Evolutionary conservation across 495 filamentous ascomycete genomes (phyloP).

Genomic region (Aspergillus nidulans): DNA sequence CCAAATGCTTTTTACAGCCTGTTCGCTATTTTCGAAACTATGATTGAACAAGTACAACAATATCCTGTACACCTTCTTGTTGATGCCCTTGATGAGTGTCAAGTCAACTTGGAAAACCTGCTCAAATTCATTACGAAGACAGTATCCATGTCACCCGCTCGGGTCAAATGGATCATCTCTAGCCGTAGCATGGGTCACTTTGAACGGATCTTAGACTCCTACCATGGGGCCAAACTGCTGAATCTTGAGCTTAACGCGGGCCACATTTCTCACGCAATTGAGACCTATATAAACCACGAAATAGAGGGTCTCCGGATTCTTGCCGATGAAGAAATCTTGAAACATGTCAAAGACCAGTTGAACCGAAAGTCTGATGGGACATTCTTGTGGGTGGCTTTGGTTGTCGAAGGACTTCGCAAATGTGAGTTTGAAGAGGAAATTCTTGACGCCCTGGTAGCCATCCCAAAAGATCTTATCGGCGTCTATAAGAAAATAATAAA

Average conservation of each 20-base stretch:
- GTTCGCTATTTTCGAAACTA: not conserved
- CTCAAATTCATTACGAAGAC: not conserved
- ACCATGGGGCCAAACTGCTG: not conserved
- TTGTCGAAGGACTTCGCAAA: not conserved
- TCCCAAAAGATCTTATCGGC: not conserved
- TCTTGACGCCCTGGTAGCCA: not conserved
- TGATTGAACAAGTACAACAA: not conserved
- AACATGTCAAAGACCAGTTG: not conserved
- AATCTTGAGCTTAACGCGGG: not conserved
- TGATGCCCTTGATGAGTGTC: conserved; percentile 7
- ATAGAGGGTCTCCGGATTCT: not conserved
- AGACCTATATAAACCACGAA: not conserved
- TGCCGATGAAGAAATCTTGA: not conserved
- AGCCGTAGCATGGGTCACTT: not conserved
- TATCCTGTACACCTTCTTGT: not conserved
- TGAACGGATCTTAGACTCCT: not conserved
- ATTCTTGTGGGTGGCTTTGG: conserved; percentile 4
- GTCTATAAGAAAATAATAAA: not conserved
- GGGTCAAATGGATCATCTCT: not conserved
- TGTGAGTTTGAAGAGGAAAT: not conserved
- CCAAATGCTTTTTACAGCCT: not conserved
- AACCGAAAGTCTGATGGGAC: not conserved
- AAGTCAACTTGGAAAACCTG: not conserved
- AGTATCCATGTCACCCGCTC: not conserved
- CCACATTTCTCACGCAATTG: not conserved